Base-by-base conservation (phyloP, 495 filamentous ascomycete species). In the Penicillium longicatenatum region DNA sequence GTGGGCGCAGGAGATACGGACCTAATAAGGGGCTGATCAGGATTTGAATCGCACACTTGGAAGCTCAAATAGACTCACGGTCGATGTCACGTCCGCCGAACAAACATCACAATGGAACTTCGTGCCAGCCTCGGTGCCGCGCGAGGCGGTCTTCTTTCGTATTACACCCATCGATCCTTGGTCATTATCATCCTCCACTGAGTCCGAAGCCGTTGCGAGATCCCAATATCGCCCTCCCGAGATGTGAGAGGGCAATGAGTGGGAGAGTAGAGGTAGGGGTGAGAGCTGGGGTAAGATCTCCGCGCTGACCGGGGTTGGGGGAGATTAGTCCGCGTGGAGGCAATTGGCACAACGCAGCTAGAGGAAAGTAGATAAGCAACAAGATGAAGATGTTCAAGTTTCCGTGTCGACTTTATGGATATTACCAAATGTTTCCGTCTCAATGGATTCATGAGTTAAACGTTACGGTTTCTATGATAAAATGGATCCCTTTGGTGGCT, bases 81-180 rank as follows among this genome's bases (percentile, higher is more conserved):
- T 97, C 20, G 92, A 93, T 11, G 93, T 97, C 60, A 98, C 96
- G 70, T 99, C 94, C 57, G 88, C 86, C 41, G 90, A 94, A 69
- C 94, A 99, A 62, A 96, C 86, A 73, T 99, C 93, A 78, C 93
- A 98, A 52, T 96, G 89, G 65, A 92, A 97, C 68, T 96, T 95
- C 45, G 93, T 88, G 56, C 93, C 93, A 20, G 93, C 92, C 66
- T 97, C 93, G 11, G 89, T 93, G 44, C 91, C 91, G 66, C 91
- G 84, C 57, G 88, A 83, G 60, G 90, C 90, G 55, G 91, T 93
- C 78, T 97, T 97, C 82, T 96, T 97, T 69, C 92, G 87, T 75
- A 97, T 96, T 70, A 97, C 89, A 67, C 93, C 93, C 93, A 98
- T 98, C 69, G 68, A 48, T 67, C 57, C 63, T 67, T 69, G 50